Base-by-base conservation (phyloP, 768 basidiomycete genomes). In the Gymnopilus junonius region DNA sequence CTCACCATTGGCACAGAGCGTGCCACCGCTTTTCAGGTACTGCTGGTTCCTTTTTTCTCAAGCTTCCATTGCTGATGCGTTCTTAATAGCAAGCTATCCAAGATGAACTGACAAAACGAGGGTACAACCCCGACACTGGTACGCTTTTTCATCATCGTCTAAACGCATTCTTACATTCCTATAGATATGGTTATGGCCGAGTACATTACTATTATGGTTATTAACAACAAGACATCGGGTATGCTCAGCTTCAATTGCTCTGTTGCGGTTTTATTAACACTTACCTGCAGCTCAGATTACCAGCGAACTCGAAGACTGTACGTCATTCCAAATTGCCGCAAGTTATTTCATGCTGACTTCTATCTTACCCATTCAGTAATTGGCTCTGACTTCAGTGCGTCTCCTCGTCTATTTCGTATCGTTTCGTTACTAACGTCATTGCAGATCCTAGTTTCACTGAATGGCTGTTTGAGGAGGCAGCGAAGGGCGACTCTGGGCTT, bases 141-240 rank as follows among this genome's bases (percentile, higher is more conserved):
- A 66, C 65, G 84, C 80, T 61, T 57, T 58, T 61, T 61, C 66
- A 55, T 57, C 55, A 42, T 51, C 15, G 40, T 23, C 57, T 40
- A 42, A 48, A 59, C 56, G 67, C 51, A 45, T 54, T 62, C 55
- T 65, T 55, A 68, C 74, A 27, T 71, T 57, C 3, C 11, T 61
- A 4, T 68, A 93, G 93, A 95, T 76, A 87, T 88, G 14, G 92
- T 94, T 68, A 94, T 95, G 93, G 93, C 94, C 2, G 94, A 96
- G 75, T 96, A 94, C 70, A 94, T 95, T 61, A 94, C 92, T 20
- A 96, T 96, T 62, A 95, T 96, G 94, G 85, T 96, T 50, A 94
- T 95, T 67, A 96, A 96, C 73, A 92, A 92, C 76, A 96, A 95
- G 81, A 89, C 90, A 61, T 76, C 86, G 65, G 85, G 92, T 90